Base-by-base conservation (phyloP, 1,139 yeast species). In the Candida freyschussii region DNA sequence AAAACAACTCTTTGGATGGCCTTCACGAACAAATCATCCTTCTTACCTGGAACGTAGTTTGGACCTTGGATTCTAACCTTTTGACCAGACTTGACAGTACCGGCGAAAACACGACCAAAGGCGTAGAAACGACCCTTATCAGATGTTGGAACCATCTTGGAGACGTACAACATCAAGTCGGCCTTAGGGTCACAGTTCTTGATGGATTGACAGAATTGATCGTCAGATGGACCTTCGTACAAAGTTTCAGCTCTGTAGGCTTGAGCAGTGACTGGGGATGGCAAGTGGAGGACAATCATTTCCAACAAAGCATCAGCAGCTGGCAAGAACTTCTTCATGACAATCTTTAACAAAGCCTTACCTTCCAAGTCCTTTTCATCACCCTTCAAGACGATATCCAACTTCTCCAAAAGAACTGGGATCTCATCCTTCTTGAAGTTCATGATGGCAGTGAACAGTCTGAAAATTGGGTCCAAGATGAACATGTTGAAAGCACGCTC, bases 111-210 rank as follows among this genome's bases (percentile, higher is more conserved):
- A 80, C 98, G 93, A 72, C 98, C 98, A 76, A 91, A 91, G 65
- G 98, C 98, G 82, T 87, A 91, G 95, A 91, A 91, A 78, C 98
- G 89, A 81, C 98, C 98, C 80, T 89, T 91, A 72, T 91, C 98
- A 59, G 97, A 89, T 65, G 98, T 91, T 71, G 98, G 98, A 59
- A 91, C 97, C 98, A 91, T 91, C 95, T 91, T 91, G 73, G 98
- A 91, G 64, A 91, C 91, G 87, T 91, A 91, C 68, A 91, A 79
- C 98, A 91, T 91, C 66, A 91, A 84, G 65, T 91, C 97, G 58
- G 94, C 95, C 63, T 72, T 83, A 64, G 98, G 96, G 75, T 91
- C 97, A 83, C 98, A 91, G 81, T 83, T 82, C 76, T 80, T 86
- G 74, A 91, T 89, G 62, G 95, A 95, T 52, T 74, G 68, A 74